phyloP scores from a whole-genome alignment of 768 basidiomycete species.

The Boletus sp. region DNA sequence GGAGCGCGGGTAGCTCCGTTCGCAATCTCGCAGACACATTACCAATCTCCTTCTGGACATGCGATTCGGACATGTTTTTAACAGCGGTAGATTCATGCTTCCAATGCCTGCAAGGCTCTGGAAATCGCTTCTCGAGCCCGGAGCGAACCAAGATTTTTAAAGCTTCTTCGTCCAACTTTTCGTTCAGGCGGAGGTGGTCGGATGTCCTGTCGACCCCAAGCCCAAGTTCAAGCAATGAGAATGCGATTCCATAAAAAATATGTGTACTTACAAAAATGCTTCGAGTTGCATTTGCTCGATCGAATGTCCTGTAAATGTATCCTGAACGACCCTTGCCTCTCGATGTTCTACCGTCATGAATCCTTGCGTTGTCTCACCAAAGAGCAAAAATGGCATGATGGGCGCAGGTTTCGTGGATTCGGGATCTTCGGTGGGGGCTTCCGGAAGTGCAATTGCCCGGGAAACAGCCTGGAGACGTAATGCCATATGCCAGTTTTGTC shows the following conservation, averaged over 20 bases:
- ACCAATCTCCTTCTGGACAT: neutral
- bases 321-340: slow-evolving; percentile 6
- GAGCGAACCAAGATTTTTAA: slow-evolving; percentile 26
- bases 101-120: slow-evolving; percentile 23
- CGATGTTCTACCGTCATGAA: slow-evolving; percentile 36
- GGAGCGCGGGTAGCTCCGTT: slow-evolving; percentile 4
- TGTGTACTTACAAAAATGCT: slow-evolving; percentile 22
- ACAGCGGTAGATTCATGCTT: slow-evolving; percentile 9
- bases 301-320: neutral
- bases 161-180: slow-evolving; percentile 23
- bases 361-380: slow-evolving; percentile 41
- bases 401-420: slow-evolving; percentile 2
- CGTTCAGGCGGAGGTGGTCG: slow-evolving; percentile 24
- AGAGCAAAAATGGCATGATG: slow-evolving; percentile 32
- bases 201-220: slow-evolving; percentile 11
- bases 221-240: neutral
- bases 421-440: slow-evolving; percentile 3
- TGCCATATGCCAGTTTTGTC: neutral
- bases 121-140: slow-evolving; percentile 32
- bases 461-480: slow-evolving; percentile 8
- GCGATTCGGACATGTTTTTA: neutral
- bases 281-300: slow-evolving; percentile 14
- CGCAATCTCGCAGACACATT: neutral
- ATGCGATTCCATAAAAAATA: no score
- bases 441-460: slow-evolving; percentile 9